Evolutionary conservation across 768 basidiomycete genomes (phyloP), one percentile per base, ranked within the genome.

Genomic region (Boletellus ananas): DNA sequence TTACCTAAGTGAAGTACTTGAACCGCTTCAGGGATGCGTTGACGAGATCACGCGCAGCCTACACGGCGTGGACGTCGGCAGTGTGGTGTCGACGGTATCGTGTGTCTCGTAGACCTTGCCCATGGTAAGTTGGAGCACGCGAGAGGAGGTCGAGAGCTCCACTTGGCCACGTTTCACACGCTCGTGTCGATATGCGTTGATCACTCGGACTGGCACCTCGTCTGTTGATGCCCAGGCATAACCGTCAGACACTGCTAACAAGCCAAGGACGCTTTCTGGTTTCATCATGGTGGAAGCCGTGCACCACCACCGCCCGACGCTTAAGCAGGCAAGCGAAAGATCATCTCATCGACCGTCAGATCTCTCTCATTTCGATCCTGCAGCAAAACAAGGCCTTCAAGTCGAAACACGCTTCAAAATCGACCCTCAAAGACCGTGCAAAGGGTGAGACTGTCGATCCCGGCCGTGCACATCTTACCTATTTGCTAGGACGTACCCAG

Each of bases 311-410:
- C 90, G 92, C 55, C 75, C 94, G 38, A 87, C 91, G 7, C 80
- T 92, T 55, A 96, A 95, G 70, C 94, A 96, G 79, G 79, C 79
- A 52, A 40, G 77, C 59, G 42, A 44, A 7, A 47, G 46, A 47
- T 39, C 39, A 31, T 37, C 45, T 49, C 38, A 17, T 39, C 37
- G 34, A 37, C 36, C 36, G 18, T 31, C 17, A 5, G 20, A 44
- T 40, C 34, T 17, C 38, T 53, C 34, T 20, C 41, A 47, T 27
- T 31, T 36, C 40, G 42, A 34, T 42, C 45, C 39, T 17, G 14
- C 55, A 94, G 90, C 73, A 83, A 76, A 96, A 98, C 71, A 98
- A 98, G 68, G 58, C 79, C 2, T 97, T 89, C 77, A 97, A 97
- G 71, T 91, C 91, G 2, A 89, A 84, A 65, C 90, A 94, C 74